Evolutionary conservation across 208 protist species (phyloP), one percentile per base, ranked within the genome.

Genomic region (Crithidia acanthocephali): DNA sequence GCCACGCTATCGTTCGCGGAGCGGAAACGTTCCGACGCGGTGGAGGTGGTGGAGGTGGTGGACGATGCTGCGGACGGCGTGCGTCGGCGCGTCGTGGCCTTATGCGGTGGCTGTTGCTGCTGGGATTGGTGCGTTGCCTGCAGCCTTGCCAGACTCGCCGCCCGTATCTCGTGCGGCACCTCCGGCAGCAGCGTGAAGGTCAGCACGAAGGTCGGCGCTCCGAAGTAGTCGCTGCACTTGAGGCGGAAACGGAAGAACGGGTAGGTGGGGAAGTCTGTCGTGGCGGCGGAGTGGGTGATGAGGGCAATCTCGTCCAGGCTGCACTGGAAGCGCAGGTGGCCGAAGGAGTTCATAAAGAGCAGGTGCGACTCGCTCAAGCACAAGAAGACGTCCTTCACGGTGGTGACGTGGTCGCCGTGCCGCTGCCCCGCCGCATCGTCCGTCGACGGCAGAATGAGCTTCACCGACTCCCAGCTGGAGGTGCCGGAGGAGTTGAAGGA

Each of bases 261-360:
- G n/a, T 64, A 47, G 7, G 60, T 65, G 16, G 32, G 55, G 15
- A 58, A 61, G 45, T 33, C 25, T n/a, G 42, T 25, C n/a, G 18
- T 58, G 13, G 42, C 65, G n/a, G 72, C 72, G 13, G 74, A 76
- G 67, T 79, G 70, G 16, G 73, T 77, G 27, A 87, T 48, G 18
- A 70, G 40, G 55, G 66, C 64, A 18, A 86, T 62, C 53, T 87
- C 74, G 48, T 80, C 78, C 48, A 81, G 28, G 27, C 67, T 48
- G 60, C 59, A 83, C 45, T 87, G 76, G 15, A 77, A 66, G 30
- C 68, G 51, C 16, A 79, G 42, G 22, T 72, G 71, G 0, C 82
- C 82, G 23, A 87, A 87, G 10, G 82, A 87, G 70, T 81, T 80
- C 22, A 80, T 16, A 33, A 82, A 87, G 13, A 87, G 53, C 18